Percentiles rank a stretch among this genome's conserved stretches.
phyloP scores from a whole-genome alignment of 2,329 filamentous ascomycete species.

The Tothia fuscella region DNA sequence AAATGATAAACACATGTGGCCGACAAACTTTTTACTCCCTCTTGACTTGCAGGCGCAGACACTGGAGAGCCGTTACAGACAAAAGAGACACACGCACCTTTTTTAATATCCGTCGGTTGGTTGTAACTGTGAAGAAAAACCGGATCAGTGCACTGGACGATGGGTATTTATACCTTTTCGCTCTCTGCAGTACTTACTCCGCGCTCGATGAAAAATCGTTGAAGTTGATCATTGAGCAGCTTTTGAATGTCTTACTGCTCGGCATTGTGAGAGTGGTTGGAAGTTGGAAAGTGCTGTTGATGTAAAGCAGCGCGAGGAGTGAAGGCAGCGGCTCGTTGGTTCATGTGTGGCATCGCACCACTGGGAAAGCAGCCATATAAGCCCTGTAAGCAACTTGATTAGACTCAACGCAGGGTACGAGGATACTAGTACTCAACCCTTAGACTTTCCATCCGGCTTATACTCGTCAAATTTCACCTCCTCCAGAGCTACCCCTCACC shows the following conservation, averaged over 20 bases:
- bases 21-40: no score
- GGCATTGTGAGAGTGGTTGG: not conserved
- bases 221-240: conserved; percentile 4
- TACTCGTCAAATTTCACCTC: conserved; percentile 97
- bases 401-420: not conserved
- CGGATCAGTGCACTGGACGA: no score
- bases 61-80: no score
- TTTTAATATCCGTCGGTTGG: no score
- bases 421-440: conserved; percentile 54
- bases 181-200: no score
- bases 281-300: not conserved
- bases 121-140: no score
- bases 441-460: conserved; percentile 98
- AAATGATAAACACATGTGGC: no score
- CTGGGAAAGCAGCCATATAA: conserved; percentile 80
- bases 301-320: conserved; percentile 7
- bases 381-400: conserved; percentile 42
- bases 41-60: no score
- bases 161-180: no score
- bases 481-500: conserved; percentile 71
- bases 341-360: conserved; percentile 58
- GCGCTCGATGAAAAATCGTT: conserved; percentile 5
- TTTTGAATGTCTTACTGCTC: not conserved
- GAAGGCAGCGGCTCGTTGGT: conserved; percentile 25
- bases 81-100: no score